phyloP scores from a whole-genome alignment of 2,329 filamentous ascomycete genomes.

The Fusarium sp. region DNA sequence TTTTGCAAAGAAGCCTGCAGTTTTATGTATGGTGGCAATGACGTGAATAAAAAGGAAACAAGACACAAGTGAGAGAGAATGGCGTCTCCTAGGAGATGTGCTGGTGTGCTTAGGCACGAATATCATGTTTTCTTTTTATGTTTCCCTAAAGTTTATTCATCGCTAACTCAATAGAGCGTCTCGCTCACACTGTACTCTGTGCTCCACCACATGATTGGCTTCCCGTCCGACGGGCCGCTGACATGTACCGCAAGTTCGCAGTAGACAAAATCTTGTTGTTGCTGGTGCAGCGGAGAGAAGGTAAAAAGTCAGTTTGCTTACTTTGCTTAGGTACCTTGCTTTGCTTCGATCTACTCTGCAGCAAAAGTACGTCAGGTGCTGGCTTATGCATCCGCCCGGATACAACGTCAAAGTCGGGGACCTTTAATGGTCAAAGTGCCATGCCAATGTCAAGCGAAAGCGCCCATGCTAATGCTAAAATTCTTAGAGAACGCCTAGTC shows the following conservation, averaged over 20 bases:
- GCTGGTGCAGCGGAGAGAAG: neutral
- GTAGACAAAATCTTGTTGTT: conserved; percentile 31
- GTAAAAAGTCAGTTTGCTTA: conserved; percentile 2
- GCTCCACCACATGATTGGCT: conserved; percentile 42
- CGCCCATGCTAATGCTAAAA: conserved; percentile 1
- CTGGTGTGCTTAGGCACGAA: conserved; percentile 22
- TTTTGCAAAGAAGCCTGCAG: neutral
- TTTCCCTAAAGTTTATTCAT: conserved; percentile 18
- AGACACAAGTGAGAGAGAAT: conserved; percentile 14
- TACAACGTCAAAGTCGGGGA: conserved; percentile 33
- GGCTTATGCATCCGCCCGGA: conserved; percentile 22
- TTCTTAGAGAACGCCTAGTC: neutral
- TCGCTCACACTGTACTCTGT: conserved; percentile 18
- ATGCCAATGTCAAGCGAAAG: conserved; percentile 6
- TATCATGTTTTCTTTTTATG: conserved; percentile 17
- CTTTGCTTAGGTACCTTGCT: neutral
- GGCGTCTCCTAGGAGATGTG: conserved; percentile 41
- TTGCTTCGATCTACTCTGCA: neutral
- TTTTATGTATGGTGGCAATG: conserved; percentile 25
- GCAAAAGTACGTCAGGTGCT: conserved; percentile 18
- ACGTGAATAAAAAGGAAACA: conserved; percentile 18
- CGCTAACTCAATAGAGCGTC: neutral
- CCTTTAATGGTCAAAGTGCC: conserved; percentile 32
- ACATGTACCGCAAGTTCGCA: conserved; percentile 24
- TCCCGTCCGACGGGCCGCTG: conserved; percentile 42